Evolutionary conservation across 495 filamentous ascomycete species (phyloP).

Genomic region (Hapsidospora chrysogenum): DNA sequence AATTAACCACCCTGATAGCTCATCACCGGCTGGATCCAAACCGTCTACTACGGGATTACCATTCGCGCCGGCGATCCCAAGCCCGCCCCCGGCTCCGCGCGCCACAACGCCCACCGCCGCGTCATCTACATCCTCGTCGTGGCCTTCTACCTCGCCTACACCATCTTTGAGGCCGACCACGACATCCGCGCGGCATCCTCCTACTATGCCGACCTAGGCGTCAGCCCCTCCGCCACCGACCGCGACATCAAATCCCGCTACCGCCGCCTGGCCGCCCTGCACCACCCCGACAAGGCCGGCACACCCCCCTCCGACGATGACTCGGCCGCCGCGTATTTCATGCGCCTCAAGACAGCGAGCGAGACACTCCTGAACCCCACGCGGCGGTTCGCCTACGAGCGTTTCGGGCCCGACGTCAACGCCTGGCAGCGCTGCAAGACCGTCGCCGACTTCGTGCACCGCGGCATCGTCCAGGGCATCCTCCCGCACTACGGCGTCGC

Average conservation of each 20-base stretch:
- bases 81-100: constrained; percentile 54
- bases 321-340: constrained; percentile 50
- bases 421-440: constrained; percentile 53
- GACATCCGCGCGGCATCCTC: constrained; percentile 49
- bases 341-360: constrained; percentile 65
- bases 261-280: constrained; percentile 62
- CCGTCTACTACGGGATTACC: constrained; percentile 71
- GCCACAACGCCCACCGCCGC: constrained; percentile 54
- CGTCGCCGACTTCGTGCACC: constrained; percentile 52
- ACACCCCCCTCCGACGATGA: constrained; percentile 8
- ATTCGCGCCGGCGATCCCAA: constrained; percentile 81
- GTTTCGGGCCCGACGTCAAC: constrained; percentile 67
- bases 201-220: constrained; percentile 61
- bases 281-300: constrained; percentile 78
- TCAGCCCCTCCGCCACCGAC: constrained; percentile 52
- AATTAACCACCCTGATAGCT: constrained; percentile 29
- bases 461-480: constrained; percentile 39
- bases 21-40: constrained; percentile 62
- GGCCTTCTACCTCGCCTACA: constrained; percentile 72
- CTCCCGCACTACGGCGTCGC: constrained; percentile 49
- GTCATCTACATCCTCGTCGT: constrained; percentile 74
- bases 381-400: constrained; percentile 81
- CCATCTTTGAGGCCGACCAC: constrained; percentile 83
- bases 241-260: constrained; percentile 70
- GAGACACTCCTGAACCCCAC: constrained; percentile 69